Evolutionary conservation across 1,284 basidiomycete species (phyloP).

Genomic region (Puccinia coronata): DNA sequence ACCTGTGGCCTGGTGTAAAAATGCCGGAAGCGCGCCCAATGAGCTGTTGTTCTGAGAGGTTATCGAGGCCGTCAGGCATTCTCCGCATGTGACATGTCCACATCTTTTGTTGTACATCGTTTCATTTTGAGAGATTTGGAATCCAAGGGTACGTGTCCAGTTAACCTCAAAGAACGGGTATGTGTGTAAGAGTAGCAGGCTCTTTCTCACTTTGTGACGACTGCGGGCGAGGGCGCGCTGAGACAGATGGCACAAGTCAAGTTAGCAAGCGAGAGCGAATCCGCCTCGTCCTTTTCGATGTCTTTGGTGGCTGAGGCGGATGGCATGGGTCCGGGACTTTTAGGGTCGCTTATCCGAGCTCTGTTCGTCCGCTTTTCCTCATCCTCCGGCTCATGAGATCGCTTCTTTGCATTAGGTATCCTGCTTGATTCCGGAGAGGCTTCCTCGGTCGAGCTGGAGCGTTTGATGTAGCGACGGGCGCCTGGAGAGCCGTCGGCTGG

Average conservation of each 20-base stretch:
- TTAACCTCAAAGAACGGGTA: not conserved
- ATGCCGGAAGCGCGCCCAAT: not conserved
- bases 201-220: constrained; percentile 20
- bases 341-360: too few relatives aligned
- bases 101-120: constrained; percentile 8
- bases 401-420: not conserved
- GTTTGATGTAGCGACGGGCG: not conserved
- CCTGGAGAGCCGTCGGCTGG: not conserved
- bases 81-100: constrained; percentile 47
- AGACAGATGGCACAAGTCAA: constrained; percentile 44
- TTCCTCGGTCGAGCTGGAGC: not conserved
- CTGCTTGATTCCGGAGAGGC: not conserved
- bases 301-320: not conserved
- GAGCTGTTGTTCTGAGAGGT: constrained; percentile 21
- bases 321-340: not conserved
- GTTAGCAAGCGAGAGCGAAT: constrained; percentile 28
- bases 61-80: constrained; percentile 31
- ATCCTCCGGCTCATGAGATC: not conserved
- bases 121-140: not conserved
- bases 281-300: not conserved
- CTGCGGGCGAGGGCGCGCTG: constrained; percentile 36
- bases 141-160: not conserved
- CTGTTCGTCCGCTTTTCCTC: not conserved
- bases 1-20: not conserved
- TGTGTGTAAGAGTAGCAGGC: not conserved